Percentiles rank a stretch among this genome's conserved stretches.
These are phyloP conservation scores for Globisporangium lucens DNA, from an alignment of 352 stramenopile species.

Conservation along the genomic window DNA sequence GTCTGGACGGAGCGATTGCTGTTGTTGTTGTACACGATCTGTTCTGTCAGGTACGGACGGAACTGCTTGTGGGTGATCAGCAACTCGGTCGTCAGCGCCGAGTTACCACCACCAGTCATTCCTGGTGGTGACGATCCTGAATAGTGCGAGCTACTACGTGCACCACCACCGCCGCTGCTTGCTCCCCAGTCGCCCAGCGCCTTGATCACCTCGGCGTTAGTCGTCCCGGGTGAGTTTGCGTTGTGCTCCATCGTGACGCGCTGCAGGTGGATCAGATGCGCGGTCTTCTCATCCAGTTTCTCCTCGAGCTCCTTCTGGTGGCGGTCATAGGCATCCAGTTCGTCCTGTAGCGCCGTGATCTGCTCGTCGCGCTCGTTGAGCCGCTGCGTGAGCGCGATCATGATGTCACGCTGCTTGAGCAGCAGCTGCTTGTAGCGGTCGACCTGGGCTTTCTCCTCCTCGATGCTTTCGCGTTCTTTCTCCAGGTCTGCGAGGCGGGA, in stretches of 20 bases:
- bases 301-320: slow-evolving; percentile 92
- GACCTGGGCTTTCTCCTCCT: slow-evolving; percentile 94
- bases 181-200: slow-evolving; percentile 61
- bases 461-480: slow-evolving; percentile 92
- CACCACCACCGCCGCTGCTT: slow-evolving; percentile 5
- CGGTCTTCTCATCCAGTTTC: slow-evolving; percentile 93
- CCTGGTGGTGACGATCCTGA: not conserved
- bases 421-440: slow-evolving; percentile 95
- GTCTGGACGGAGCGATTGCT: slow-evolving; percentile 17
- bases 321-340: slow-evolving; percentile 92
- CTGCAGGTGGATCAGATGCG: slow-evolving; percentile 92
- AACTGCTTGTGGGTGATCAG: slow-evolving; percentile 74
- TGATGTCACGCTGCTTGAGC: slow-evolving; percentile 96
- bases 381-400: slow-evolving; percentile 94
- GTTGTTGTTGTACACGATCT: slow-evolving; percentile 41
- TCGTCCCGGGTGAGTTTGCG: slow-evolving; percentile 60
- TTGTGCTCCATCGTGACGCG: slow-evolving; percentile 88
- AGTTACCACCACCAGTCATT: not conserved
- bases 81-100: slow-evolving; percentile 27
- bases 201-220: slow-evolving; percentile 53
- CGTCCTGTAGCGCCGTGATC: slow-evolving; percentile 93
- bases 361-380: slow-evolving; percentile 95
- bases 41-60: slow-evolving; percentile 38
- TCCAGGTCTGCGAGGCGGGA: slow-evolving; percentile 90
- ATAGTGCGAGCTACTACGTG: not conserved